These are phyloP conservation scores for Tilletia caries DNA, from an alignment of 1,284 basidiomycete genomes.

Conservation along the genomic window DNA sequence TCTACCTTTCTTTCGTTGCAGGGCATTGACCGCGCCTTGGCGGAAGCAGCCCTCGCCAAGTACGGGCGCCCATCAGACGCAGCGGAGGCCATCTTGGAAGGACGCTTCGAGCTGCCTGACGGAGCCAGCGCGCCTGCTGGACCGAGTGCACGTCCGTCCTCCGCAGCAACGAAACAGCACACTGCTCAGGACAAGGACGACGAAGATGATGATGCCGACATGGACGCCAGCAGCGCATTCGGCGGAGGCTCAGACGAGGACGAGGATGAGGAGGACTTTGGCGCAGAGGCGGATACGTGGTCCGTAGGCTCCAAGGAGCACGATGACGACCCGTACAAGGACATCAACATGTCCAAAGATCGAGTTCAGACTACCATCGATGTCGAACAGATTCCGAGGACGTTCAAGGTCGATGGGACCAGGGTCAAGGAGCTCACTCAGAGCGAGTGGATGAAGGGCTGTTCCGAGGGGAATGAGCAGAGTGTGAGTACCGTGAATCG, in stretches of 20 bases:
- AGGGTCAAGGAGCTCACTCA: neutral
- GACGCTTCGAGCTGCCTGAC: neutral
- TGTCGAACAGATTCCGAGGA: neutral
- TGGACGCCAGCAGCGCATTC: neutral
- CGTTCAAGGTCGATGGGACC: neutral
- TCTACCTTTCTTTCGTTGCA: neutral
- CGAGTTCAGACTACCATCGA: neutral
- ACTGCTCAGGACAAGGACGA: neutral
- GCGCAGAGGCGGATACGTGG: neutral
- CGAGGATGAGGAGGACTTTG: neutral
- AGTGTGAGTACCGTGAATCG: constrained; percentile 12
- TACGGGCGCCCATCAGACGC: neutral
- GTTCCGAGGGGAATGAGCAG: constrained; percentile 9
- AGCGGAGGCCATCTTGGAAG: constrained; percentile 11
- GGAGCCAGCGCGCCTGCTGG: neutral
- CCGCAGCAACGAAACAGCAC: no score
- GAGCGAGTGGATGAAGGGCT: constrained; percentile 12
- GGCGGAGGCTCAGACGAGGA: neutral
- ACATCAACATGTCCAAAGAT: constrained; percentile 8
- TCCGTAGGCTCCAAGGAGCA: neutral
- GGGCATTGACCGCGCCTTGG: neutral
- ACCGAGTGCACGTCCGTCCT: neutral
- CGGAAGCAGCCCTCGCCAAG: constrained; percentile 4
- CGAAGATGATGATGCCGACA: neutral
- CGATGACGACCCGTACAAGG: neutral